Evolutionary conservation across 2,329 filamentous ascomycete species (phyloP).

Genomic region (Fusarium nisikadoi): DNA sequence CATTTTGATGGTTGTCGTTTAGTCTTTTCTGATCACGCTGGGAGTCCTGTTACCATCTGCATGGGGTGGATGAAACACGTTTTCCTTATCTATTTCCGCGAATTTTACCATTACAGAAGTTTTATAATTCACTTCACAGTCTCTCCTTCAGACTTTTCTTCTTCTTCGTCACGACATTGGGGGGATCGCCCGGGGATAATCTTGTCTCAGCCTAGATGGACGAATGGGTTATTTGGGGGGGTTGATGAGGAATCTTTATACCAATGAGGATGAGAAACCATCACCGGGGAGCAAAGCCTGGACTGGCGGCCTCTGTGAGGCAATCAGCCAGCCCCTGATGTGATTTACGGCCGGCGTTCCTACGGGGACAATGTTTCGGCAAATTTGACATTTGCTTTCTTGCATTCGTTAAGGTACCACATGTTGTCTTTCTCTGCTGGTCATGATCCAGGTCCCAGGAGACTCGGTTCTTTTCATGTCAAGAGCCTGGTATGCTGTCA

Average conservation of each 20-base stretch:
- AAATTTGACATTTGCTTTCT: slow-evolving; percentile 48
- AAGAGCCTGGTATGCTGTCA: slow-evolving; percentile 12
- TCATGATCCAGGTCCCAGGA: neutral
- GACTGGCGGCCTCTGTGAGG: slow-evolving; percentile 42
- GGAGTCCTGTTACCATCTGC: slow-evolving; percentile 43
- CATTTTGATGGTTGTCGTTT: slow-evolving; percentile 46
- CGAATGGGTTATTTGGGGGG: slow-evolving; percentile 40
- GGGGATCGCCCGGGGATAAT: slow-evolving; percentile 41
- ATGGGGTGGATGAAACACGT: slow-evolving; percentile 39
- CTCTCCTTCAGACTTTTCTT: slow-evolving; percentile 52
- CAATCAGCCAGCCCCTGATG: slow-evolving; percentile 36
- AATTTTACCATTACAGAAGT: slow-evolving; percentile 44
- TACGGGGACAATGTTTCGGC: slow-evolving; percentile 43
- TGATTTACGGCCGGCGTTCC: slow-evolving; percentile 44
- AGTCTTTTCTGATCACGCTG: slow-evolving; percentile 40
- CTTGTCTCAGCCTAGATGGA: slow-evolving; percentile 46
- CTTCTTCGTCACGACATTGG: slow-evolving; percentile 46
- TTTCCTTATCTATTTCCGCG: slow-evolving; percentile 34
- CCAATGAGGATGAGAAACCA: slow-evolving; percentile 46
- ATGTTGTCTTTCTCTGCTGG: slow-evolving; percentile 25
- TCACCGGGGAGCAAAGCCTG: slow-evolving; percentile 35
- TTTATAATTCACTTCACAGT: slow-evolving; percentile 55
- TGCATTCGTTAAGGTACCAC: slow-evolving; percentile 43
- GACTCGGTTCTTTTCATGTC: slow-evolving; percentile 3
- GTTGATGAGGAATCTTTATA: slow-evolving; percentile 45